phyloP scores from a whole-genome alignment of 768 basidiomycete species.

The Mycena filopes region DNA sequence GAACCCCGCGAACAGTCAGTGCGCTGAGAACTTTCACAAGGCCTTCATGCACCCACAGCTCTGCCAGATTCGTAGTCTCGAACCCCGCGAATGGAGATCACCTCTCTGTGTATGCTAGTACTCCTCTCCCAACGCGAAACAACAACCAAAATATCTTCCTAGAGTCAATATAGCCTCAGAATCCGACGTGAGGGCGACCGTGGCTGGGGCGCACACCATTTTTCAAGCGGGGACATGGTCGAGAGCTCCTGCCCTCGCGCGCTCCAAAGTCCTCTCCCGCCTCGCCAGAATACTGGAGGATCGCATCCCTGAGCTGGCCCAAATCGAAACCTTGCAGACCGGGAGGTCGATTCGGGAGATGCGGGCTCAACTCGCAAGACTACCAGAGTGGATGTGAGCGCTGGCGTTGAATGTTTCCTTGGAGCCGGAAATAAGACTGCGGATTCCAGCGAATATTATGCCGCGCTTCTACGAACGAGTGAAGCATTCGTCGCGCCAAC shows the following conservation, averaged over 20 bases:
- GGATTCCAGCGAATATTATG: constrained; percentile 73
- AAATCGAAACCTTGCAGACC: constrained; percentile 79
- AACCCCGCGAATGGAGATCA: constrained; percentile 78
- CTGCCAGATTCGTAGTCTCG: constrained; percentile 58
- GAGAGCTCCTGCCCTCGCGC: constrained; percentile 61
- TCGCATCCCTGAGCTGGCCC: constrained; percentile 66
- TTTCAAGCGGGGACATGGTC: constrained; percentile 84
- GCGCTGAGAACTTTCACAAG: no score
- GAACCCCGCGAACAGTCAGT: constrained; percentile 28
- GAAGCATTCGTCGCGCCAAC: constrained; percentile 80
- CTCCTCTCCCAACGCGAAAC: background rate
- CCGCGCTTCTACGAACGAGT: constrained; percentile 77
- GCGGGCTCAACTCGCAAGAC: constrained; percentile 77
- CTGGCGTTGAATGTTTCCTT: constrained; percentile 8
- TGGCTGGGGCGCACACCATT: constrained; percentile 63
- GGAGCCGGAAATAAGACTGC: background rate
- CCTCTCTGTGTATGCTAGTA: constrained; percentile 62
- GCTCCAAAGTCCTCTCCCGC: constrained; percentile 72
- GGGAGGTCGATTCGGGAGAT: constrained; percentile 88
- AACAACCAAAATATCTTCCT: background rate
- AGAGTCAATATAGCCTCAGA: constrained; percentile 68
- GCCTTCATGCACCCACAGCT: background rate
- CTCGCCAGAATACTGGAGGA: constrained; percentile 72
- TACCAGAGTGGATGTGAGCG: constrained; percentile 89
- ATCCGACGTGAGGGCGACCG: constrained; percentile 61